Conservation (phyloP, 1,284 basidiomycete species). For the Heliocybe sulcata region DNA sequence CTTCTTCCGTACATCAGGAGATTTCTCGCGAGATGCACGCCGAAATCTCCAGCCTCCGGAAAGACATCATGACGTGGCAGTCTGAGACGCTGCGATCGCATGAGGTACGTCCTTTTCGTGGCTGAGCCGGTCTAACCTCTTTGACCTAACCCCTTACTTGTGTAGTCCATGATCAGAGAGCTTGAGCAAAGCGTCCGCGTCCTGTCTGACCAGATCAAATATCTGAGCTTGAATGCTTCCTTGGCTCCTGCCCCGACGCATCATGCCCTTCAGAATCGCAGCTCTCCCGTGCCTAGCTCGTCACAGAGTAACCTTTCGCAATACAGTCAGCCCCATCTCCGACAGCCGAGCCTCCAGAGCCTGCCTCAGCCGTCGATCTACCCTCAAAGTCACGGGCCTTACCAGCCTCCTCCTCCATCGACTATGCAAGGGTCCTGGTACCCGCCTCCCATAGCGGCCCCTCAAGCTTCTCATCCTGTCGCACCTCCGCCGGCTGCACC, state of each 20-base stretch:
- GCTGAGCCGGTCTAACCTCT: constrained; percentile 1
- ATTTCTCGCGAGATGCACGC: constrained; percentile 63
- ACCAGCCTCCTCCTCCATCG: constrained; percentile 31
- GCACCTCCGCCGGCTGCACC: constrained; percentile 59
- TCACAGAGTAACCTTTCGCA: constrained; percentile 6
- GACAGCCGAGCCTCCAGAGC: constrained; percentile 3
- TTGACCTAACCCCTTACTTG: neutral
- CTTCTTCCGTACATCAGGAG: constrained; percentile 68
- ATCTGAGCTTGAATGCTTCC: constrained; percentile 50
- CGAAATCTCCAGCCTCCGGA: constrained; percentile 69
- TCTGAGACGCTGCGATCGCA: constrained; percentile 66
- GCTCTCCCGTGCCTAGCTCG: constrained; percentile 27
- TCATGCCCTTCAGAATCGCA: constrained; percentile 36
- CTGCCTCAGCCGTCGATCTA: constrained; percentile 8
- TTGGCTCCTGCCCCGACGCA: constrained; percentile 20
- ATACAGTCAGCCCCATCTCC: constrained; percentile 10
- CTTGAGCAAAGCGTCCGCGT: constrained; percentile 67
- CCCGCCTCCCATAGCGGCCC: constrained; percentile 52
- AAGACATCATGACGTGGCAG: constrained; percentile 72
- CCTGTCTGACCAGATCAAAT: constrained; percentile 74
- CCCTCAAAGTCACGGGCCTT: constrained; percentile 12
- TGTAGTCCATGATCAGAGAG: constrained; percentile 64
- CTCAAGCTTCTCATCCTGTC: constrained; percentile 68
- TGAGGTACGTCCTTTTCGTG: constrained; percentile 46
- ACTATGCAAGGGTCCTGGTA: constrained; percentile 52